Evolutionary conservation across 2,329 filamentous ascomycete genomes (phyloP).

Genomic region (Teratosphaeria gauchensis): DNA sequence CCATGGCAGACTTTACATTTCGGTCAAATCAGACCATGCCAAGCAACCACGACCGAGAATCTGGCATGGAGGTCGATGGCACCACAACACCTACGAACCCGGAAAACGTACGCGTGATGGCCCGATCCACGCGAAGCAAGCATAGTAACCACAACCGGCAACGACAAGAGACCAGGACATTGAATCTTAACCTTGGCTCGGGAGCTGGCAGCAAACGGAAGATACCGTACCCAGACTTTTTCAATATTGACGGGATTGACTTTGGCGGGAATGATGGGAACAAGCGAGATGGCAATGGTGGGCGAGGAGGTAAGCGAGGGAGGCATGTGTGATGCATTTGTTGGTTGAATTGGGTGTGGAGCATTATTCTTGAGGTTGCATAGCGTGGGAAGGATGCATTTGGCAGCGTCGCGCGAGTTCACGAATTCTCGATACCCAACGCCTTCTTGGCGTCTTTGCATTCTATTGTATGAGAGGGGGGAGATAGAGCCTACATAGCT

Average conservation of each 20-base stretch:
- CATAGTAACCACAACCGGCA: constrained; percentile 17
- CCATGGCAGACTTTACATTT: constrained; percentile 51
- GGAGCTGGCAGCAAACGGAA: constrained; percentile 64
- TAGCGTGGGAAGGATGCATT: not conserved
- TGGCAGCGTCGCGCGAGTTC: not conserved
- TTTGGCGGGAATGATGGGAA: constrained; percentile 40
- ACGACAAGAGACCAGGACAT: constrained; percentile 27
- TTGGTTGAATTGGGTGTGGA: not conserved
- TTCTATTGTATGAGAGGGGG: not conserved
- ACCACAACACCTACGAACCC: constrained; percentile 23
- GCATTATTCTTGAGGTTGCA: not conserved
- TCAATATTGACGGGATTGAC: constrained; percentile 57
- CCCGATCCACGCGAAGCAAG: constrained; percentile 30
- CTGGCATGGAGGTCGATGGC: constrained; percentile 26
- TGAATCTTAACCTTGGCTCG: constrained; percentile 43
- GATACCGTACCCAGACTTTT: constrained; percentile 65
- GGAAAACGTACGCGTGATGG: not conserved
- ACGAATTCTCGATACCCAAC: not conserved
- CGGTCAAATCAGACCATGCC: constrained; percentile 46
- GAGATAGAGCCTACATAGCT: not conserved
- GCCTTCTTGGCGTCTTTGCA: not conserved
- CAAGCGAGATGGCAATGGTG: constrained; percentile 13
- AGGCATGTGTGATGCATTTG: constrained; percentile 21
- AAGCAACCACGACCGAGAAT: constrained; percentile 42
- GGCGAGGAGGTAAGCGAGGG: constrained; percentile 25